phyloP scores from a whole-genome alignment of 495 filamentous ascomycete genomes.

The Rhypophila decipiens region DNA sequence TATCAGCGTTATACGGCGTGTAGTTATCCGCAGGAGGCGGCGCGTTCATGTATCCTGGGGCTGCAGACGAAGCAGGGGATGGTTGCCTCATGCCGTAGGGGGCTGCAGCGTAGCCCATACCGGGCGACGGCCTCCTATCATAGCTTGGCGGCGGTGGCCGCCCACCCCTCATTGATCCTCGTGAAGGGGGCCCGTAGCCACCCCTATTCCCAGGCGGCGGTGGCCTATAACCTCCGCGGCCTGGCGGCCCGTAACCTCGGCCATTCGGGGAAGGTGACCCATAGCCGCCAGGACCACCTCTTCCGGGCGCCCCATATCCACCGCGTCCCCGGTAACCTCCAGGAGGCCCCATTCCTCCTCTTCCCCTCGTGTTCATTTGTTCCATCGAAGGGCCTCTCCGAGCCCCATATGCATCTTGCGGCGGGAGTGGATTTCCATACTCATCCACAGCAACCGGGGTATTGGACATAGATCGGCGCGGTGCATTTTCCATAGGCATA shows the following conservation, averaged over 20 bases:
- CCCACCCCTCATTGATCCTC: conserved; percentile 53
- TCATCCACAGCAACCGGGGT: conserved; percentile 48
- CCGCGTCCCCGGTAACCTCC: conserved; percentile 50
- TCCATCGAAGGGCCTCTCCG: conserved; percentile 56
- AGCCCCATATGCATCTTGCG: conserved; percentile 43
- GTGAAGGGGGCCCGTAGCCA: conserved; percentile 44
- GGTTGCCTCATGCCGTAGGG: conserved; percentile 26
- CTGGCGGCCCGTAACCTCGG: conserved; percentile 31
- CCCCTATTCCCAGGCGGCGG: conserved; percentile 31
- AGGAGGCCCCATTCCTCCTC: conserved; percentile 45
- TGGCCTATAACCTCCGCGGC: conserved; percentile 41
- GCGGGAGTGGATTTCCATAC: conserved; percentile 57
- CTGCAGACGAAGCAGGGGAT: conserved; percentile 29
- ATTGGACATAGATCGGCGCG: conserved; percentile 29
- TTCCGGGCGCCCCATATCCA: conserved; percentile 37
- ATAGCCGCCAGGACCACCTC: conserved; percentile 34
- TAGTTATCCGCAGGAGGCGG: conserved; percentile 24
- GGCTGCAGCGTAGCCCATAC: conserved; percentile 33
- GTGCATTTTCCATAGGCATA: conserved; percentile 20
- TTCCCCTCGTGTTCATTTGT: conserved; percentile 50
- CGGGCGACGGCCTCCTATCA: conserved; percentile 43
- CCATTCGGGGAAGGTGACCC: conserved; percentile 23
- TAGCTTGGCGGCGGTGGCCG: conserved; percentile 48
- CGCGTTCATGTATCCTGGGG: conserved; percentile 30
- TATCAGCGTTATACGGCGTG: conserved; percentile 36